Evolutionary conservation across 2,329 filamentous ascomycete species (phyloP).

Genomic region (Colletotrichum noveboracense): DNA sequence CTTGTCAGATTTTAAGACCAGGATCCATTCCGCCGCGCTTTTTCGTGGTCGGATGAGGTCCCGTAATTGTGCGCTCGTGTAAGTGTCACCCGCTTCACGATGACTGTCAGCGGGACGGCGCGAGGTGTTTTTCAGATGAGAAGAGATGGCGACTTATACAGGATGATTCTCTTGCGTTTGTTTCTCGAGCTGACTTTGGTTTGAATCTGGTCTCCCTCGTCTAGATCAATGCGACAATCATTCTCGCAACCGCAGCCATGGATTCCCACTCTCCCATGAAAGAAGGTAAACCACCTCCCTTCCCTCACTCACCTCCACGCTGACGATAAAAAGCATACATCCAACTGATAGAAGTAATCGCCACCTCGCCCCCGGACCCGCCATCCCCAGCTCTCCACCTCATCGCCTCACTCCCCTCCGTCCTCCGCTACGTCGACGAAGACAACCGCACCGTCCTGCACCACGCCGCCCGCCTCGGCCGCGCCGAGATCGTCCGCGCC

Average conservation of each 20-base stretch:
- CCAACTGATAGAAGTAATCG: slow-evolving; percentile 22
- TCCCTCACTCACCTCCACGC: neutral
- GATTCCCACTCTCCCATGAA: slow-evolving; percentile 24
- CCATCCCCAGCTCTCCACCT: slow-evolving; percentile 13
- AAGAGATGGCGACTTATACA: neutral
- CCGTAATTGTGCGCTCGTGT: slow-evolving; percentile 3
- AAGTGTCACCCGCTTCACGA: slow-evolving; percentile 13
- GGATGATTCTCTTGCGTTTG: neutral
- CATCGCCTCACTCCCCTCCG: slow-evolving; percentile 20
- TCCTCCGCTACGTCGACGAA: slow-evolving; percentile 17
- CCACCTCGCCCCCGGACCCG: neutral
- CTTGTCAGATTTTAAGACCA: neutral
- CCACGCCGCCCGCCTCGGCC: slow-evolving; percentile 20
- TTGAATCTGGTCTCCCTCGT: neutral
- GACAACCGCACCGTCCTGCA: slow-evolving; percentile 18
- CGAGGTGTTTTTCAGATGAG: neutral
- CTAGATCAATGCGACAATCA: neutral
- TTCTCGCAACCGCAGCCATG: neutral
- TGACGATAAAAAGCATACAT: slow-evolving; percentile 13
- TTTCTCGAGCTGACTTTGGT: fast-evolving
- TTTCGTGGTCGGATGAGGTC: neutral
- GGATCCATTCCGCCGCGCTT: neutral
- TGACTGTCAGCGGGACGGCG: neutral
- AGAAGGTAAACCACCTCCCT: slow-evolving; percentile 1
- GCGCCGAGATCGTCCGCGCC: slow-evolving; percentile 3